Base-by-base conservation (phyloP, 2,329 filamentous ascomycete species). In the Myriosclerotinia curreyana region DNA sequence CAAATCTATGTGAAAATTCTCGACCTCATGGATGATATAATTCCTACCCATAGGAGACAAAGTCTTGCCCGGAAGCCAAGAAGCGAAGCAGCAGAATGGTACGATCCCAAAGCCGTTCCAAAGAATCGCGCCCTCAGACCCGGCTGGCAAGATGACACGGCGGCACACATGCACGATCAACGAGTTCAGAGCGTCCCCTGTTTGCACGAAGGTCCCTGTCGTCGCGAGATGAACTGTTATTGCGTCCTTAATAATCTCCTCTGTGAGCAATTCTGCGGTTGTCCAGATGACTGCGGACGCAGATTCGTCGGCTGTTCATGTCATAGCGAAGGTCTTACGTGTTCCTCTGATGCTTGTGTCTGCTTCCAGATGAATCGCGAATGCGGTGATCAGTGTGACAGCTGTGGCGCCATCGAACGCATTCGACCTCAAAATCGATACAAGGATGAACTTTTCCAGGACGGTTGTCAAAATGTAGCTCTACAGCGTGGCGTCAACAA, bases 321-420 rank as follows among this genome's bases (percentile, higher is more conserved):
- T 71, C 79, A 85, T 58, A 77, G 78, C 0, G 77, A 77, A 8
- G 89, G 89, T 62, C 83, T 84, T 72, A 81, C 80, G 0, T 89
- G 86, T 67, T 69, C 80, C 7, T 74, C 80, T 51, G 79, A 86
- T 69, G 83, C 82, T 4, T 95, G 91, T 72, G 86, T 89, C 17
- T 96, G 91, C 71, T 80, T 86, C 25, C 81, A 83, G 70, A 80
- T 91, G 60, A 89, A 90, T 69, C 83, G 91, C 48, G 91, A 96
- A 76, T 96, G 91, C 72, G 91, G 95, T 70, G 86, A 90, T 2
- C 85, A 89, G 15, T 96, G 91, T 71, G 81, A 81, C 20, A 80
- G 79, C 11, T 95, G 91, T 69, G 90, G 90, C 36, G 89, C 87
- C 0, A 73, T 79, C 14, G 85, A 90, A 65, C 82, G 89, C 2